Base-by-base conservation (phyloP, 768 basidiomycete species). In the Lactifluus piperatus region DNA sequence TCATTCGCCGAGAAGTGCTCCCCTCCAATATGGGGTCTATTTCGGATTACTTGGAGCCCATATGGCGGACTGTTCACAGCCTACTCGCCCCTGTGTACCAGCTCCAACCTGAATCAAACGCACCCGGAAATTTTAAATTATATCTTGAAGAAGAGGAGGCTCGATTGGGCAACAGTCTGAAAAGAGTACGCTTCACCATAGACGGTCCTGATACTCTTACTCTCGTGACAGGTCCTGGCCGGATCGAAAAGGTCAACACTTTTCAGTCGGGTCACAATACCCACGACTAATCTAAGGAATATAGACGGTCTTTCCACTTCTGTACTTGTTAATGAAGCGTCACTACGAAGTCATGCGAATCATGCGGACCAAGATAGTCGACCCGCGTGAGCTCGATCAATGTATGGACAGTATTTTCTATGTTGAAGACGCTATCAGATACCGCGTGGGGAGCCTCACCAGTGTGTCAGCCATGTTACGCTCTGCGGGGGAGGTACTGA, bases 151-250 rank as follows among this genome's bases (percentile, higher is more conserved):
- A 46, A 22, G 70, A 70, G 29, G 71, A 72, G 45, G 43, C 50
- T 16, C 64, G 71, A 3, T 51, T 72, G 7, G 41, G 47, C 14
- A 43, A 53, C 11, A 70, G 67, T 26, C 41, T 72, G 45, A 61
- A 64, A 29, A 62, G 56, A 16, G 58, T 72, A 6, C 58, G 62
- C 18, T 72, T 69, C 39, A 47, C 62, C 36, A 69, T 72, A 27
- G 71, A 72, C 44, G 68, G 65, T 2, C 22, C 51, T 0, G 71
- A 71, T 32, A 71, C 70, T 1, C 56, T 72, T 7, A 48, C 60
- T 3, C 63, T 71, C 2, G 63, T 72, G 1, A 54, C 66, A 9
- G 71, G 70, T 20, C 51, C 63, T 2, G 68, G 67, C 5, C 62
- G 68, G 7, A 58, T 69, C 4, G 71, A 72, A 52, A 68, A 65